Base-by-base conservation (phyloP, 2,329 filamentous ascomycete species). In the Aspergillus amoenus region DNA sequence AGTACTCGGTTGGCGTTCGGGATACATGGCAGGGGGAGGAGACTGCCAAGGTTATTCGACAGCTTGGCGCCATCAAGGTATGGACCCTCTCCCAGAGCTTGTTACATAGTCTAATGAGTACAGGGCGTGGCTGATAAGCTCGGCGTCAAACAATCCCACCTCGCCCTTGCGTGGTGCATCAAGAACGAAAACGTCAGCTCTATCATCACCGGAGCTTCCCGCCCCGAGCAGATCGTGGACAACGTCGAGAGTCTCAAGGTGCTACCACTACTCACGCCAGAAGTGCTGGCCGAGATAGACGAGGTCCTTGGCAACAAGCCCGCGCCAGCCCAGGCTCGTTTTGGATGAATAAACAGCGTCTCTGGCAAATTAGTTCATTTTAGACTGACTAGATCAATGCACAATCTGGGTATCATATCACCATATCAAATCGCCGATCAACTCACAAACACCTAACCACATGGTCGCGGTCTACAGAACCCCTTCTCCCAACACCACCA, bases 101-200 rank as follows among this genome's bases (percentile, higher is more conserved):
- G 1, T 30, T 30, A 11, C 27, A 12, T 30, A 11, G 1, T 30
- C 27, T 30, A 30, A 30, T 30, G 9, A 9, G 27, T 3, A 30
- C 9, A 62, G 60, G 49, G 58, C 18, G 4, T 69, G 40, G 66
- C 68, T 13, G 63, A 65, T 73, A 86, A 65, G 18, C 58, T 60
- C 75, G 83, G 78, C 78, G 83, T 50, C 32, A 69, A 81, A 48
- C 79, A 83, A 45, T 78, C 80, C 4, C 81, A 84, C 57, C 76
- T 87, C 7, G 78, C 82, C n/a, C 74, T 86, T 34, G 84, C 84
- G 1, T 87, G 84, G 84, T 76, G 75, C 47, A 75, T 83, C 27
- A 84, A 82, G 73, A 86, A 87, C 68, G 74, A 78, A 32, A 81
- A 85, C 57, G 84, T 86, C 37, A 68, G 70, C 11, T 73, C 73